phyloP scores from a whole-genome alignment of 1,284 basidiomycete genomes.

The Vanrija pseudolonga region DNA sequence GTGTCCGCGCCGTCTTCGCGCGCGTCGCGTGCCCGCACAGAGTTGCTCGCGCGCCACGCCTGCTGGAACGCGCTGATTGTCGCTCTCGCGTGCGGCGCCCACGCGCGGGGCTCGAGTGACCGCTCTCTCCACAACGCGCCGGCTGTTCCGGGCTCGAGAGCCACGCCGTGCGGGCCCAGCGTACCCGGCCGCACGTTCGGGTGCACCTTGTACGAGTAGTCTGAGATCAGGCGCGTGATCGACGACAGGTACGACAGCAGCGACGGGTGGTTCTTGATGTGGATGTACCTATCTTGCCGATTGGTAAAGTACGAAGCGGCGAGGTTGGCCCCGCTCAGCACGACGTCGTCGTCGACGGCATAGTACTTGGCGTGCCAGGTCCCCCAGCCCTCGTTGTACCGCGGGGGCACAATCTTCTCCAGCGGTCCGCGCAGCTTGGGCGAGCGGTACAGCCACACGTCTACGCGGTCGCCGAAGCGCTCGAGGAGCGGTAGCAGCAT shows the following conservation, averaged over 20 bases:
- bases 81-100: conserved; percentile 39
- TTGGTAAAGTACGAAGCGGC: conserved; percentile 92
- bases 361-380: conserved; percentile 98
- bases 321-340: conserved; percentile 95
- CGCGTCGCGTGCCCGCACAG: conserved; percentile 36
- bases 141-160: neutral
- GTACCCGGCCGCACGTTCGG: conserved; percentile 7
- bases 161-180: conserved; percentile 10
- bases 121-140: conserved; percentile 14
- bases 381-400: conserved; percentile 98
- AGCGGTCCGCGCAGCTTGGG: conserved; percentile 74
- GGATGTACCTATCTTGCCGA: conserved; percentile 89
- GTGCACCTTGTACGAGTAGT: conserved; percentile 63
- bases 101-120: conserved; percentile 35
- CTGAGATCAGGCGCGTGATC: conserved; percentile 66
- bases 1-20: conserved; percentile 50
- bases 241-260: conserved; percentile 79
- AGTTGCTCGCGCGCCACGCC: conserved; percentile 42
- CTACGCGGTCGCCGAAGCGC: conserved; percentile 69
- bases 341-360: conserved; percentile 83
- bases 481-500: conserved; percentile 68
- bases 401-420: conserved; percentile 74
- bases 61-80: conserved; percentile 48
- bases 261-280: conserved; percentile 60
- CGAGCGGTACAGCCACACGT: conserved; percentile 76